Conservation (phyloP, 306 rosid genomes). For the Alnus glutinosa region DNA sequence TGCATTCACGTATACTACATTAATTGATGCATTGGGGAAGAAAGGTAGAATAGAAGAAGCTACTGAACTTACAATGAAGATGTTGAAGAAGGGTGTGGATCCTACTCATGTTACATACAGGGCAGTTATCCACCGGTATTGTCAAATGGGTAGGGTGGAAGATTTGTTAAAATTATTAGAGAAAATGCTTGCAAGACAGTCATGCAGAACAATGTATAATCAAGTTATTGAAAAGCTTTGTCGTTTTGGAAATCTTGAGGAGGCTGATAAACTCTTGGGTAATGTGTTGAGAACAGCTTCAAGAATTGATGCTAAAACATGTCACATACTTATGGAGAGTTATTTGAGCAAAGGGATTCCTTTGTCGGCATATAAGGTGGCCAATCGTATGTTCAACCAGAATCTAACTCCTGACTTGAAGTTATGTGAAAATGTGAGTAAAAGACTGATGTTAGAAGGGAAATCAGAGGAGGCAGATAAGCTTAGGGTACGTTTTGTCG, state of each 20-base stretch:
- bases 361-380: constrained; percentile 81
- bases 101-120: constrained; percentile 89
- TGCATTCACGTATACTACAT: constrained; percentile 67
- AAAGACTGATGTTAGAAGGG: constrained; percentile 59
- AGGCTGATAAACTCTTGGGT: constrained; percentile 73
- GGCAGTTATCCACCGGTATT: constrained; percentile 71
- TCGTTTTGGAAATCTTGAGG: constrained; percentile 62
- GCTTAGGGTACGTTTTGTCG: constrained; percentile 73
- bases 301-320: constrained; percentile 69
- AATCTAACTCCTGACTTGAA: constrained; percentile 80
- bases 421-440: constrained; percentile 74
- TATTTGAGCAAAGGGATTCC: constrained; percentile 61
- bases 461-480: constrained; percentile 70
- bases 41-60: constrained; percentile 76
- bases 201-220: constrained; percentile 61
- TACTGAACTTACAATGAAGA: constrained; percentile 52
- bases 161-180: constrained; percentile 67
- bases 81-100: constrained; percentile 69
- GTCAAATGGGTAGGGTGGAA: constrained; percentile 63
- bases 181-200: constrained; percentile 62
- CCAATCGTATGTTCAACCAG: constrained; percentile 78
- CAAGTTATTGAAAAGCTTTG: constrained; percentile 88
- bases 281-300: constrained; percentile 91
- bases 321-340: constrained; percentile 75
- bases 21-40: constrained; percentile 75